Conservation (phyloP, 2,329 filamentous ascomycete genomes). For the Apiospora hydei region DNA sequence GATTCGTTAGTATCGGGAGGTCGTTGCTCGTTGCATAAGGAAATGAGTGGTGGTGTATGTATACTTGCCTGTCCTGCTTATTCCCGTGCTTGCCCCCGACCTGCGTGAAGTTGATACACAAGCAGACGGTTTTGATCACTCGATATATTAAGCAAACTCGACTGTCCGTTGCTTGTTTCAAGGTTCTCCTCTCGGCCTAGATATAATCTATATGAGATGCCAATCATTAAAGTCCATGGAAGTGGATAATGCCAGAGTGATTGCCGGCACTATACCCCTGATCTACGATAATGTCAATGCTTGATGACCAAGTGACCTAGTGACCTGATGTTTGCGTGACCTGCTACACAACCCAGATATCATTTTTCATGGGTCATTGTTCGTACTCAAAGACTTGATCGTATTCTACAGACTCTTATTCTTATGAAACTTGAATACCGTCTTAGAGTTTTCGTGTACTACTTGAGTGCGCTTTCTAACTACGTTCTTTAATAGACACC, state of each 20-base stretch:
- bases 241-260: not conserved
- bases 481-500: not conserved
- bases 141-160: too few species aligned
- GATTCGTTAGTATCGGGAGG: too few species aligned
- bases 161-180: too few species aligned
- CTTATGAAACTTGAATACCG: not conserved
- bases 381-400: not conserved
- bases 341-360: too few species aligned
- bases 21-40: not conserved
- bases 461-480: not conserved
- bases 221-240: not conserved
- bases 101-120: too few species aligned
- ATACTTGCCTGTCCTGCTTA: too few species aligned
- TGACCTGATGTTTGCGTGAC: not conserved
- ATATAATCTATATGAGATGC: not conserved
- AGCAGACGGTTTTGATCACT: too few species aligned
- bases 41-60: too few species aligned
- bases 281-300: not conserved
- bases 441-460: not conserved
- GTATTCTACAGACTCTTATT: not conserved
- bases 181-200: too few species aligned
- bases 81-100: too few species aligned
- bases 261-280: not conserved
- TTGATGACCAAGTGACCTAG: not conserved
- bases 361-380: not conserved